Evolutionary conservation across 2,329 filamentous ascomycete genomes (phyloP).

Genomic region (Colletotrichum neosansevieriae): DNA sequence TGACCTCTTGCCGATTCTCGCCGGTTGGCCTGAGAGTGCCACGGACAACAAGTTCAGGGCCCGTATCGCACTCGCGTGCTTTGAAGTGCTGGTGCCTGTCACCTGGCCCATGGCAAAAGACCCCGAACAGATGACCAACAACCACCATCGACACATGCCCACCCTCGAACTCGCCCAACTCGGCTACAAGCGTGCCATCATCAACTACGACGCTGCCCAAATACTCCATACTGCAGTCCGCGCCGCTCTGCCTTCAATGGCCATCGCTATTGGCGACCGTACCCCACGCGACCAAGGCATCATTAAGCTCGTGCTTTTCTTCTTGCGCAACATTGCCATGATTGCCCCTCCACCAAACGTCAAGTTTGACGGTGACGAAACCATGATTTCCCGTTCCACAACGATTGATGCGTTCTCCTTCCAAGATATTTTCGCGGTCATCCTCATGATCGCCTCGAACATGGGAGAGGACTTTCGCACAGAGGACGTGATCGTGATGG

Average conservation of each 20-base stretch:
- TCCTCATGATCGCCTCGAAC: slow-evolving; percentile 90
- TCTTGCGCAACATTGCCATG: slow-evolving; percentile 89
- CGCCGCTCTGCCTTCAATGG: slow-evolving; percentile 87
- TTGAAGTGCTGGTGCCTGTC: slow-evolving; percentile 90
- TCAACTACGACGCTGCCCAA: slow-evolving; percentile 82
- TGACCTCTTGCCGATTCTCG: slow-evolving; percentile 90
- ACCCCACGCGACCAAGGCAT: slow-evolving; percentile 87
- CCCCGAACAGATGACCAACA: slow-evolving; percentile 84
- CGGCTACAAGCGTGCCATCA: slow-evolving; percentile 87
- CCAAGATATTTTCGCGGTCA: slow-evolving; percentile 88
- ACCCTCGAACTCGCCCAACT: slow-evolving; percentile 90
- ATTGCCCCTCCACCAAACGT: slow-evolving; percentile 81
- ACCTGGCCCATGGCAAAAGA: slow-evolving; percentile 94
- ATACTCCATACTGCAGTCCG: slow-evolving; percentile 86
- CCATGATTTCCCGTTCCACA: slow-evolving; percentile 87
- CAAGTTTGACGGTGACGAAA: slow-evolving; percentile 87
- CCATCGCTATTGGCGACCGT: slow-evolving; percentile 79
- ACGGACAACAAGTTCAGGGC: slow-evolving; percentile 81
- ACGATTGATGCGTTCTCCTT: slow-evolving; percentile 90
- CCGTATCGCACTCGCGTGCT: slow-evolving; percentile 83
- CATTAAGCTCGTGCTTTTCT: slow-evolving; percentile 89
- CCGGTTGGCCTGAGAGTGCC: slow-evolving; percentile 80
- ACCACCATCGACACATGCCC: slow-evolving; percentile 91
- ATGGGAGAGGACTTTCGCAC: slow-evolving; percentile 93
- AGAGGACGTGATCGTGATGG: slow-evolving; percentile 90